Evolutionary conservation across 768 basidiomycete genomes (phyloP).

Genomic region (Mycena crocata): DNA sequence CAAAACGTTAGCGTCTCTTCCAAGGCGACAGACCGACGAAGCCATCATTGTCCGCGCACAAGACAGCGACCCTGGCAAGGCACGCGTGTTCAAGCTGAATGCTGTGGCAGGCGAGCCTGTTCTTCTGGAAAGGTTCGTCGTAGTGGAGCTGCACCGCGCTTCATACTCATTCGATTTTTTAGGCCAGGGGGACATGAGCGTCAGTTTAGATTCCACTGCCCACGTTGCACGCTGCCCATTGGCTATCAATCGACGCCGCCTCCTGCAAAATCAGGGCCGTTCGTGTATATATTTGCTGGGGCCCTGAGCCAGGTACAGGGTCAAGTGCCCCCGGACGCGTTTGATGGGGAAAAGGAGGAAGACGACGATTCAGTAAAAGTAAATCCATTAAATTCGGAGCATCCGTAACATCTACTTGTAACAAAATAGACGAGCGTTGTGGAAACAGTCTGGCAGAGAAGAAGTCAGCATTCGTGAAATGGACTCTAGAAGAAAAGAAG

Average conservation of each 20-base stretch:
- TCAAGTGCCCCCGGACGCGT: slow-evolving; percentile 85
- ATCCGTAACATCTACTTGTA: slow-evolving; percentile 10
- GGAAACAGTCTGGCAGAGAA: slow-evolving; percentile 4
- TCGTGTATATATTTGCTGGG: slow-evolving; percentile 83
- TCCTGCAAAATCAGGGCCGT: slow-evolving; percentile 81
- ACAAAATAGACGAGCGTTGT: not conserved
- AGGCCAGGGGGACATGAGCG: slow-evolving; percentile 79
- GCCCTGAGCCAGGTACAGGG: slow-evolving; percentile 92
- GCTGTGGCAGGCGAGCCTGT: slow-evolving; percentile 76
- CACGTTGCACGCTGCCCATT: slow-evolving; percentile 73
- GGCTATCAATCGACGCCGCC: slow-evolving; percentile 85
- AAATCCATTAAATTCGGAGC: slow-evolving; percentile 2
- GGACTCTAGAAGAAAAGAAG: slow-evolving; percentile 10
- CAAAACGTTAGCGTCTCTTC: slow-evolving; percentile 74
- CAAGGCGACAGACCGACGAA: slow-evolving; percentile 80
- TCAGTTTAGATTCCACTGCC: slow-evolving; percentile 79
- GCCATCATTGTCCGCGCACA: slow-evolving; percentile 84
- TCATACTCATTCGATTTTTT: slow-evolving; percentile 23
- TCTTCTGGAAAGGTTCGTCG: slow-evolving; percentile 79
- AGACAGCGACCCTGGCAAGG: slow-evolving; percentile 65
- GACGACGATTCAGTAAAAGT: slow-evolving; percentile 20
- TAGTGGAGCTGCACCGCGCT: not conserved
- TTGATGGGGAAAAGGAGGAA: slow-evolving; percentile 66
- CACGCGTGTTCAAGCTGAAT: slow-evolving; percentile 89
- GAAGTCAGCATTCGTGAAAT: slow-evolving; percentile 29